A percentile compares a stretch with the other conserved stretches of the same genome.
These are phyloP conservation scores for Cryphonectria naterciae DNA, from an alignment of 2,329 filamentous ascomycete species.

Conservation along the genomic window DNA sequence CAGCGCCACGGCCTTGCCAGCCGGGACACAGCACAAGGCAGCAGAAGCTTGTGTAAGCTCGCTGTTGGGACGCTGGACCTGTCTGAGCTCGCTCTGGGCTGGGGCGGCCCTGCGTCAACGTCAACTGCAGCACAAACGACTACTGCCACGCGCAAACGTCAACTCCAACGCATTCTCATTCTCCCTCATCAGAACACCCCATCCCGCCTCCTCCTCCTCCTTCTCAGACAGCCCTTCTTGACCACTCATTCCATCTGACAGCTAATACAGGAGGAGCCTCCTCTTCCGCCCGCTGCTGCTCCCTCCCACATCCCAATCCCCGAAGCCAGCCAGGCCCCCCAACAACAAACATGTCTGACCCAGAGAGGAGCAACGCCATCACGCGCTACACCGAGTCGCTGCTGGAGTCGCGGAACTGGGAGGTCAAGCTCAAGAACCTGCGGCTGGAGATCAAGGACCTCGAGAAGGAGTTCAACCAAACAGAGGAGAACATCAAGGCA, in stretches of 20 bases:
- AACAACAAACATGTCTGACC: constrained; percentile 54
- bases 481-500: constrained; percentile 99
- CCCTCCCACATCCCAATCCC: constrained; percentile 6
- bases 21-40: constrained; percentile 39
- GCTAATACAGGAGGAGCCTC: background rate
- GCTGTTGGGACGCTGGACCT: background rate
- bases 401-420: constrained; percentile 97
- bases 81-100: background rate
- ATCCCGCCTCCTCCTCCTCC: background rate
- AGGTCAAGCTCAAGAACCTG: constrained; percentile 93
- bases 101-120: constrained; percentile 17
- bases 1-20: background rate
- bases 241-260: background rate
- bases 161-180: background rate
- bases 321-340: background rate
- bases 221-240: background rate
- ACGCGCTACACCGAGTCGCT: constrained; percentile 79
- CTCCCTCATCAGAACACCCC: background rate
- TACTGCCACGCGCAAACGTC: background rate
- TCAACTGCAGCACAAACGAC: constrained; percentile 6
- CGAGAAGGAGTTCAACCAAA: constrained; percentile 93
- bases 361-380: constrained; percentile 71
- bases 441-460: constrained; percentile 95
- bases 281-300: constrained; percentile 9
- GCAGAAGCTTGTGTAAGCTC: constrained; percentile 45